These are phyloP conservation scores for Eimeria brunetti DNA, from an alignment of 169 alveolate genomes.

Conservation along the genomic window DNA sequence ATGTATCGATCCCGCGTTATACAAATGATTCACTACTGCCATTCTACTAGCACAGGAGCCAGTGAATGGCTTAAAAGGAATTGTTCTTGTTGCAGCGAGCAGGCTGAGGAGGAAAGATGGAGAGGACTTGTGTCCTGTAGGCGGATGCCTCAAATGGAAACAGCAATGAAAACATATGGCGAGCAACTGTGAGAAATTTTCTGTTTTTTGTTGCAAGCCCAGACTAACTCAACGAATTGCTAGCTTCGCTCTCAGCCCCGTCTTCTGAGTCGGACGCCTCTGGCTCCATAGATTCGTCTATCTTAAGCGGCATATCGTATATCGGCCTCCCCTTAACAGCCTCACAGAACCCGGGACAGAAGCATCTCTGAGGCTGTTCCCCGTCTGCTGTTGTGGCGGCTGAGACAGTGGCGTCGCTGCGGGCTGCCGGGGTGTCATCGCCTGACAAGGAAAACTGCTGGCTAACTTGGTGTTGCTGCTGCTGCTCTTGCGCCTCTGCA, in stretches of 20 bases:
- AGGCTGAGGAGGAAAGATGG: not conserved
- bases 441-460: conserved; percentile 15
- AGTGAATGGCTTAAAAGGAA: not conserved
- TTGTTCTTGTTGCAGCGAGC: not conserved
- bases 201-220: not conserved
- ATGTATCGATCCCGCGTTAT: not conserved
- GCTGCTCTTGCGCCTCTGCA: conserved; percentile 12
- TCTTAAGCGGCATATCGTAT: conserved; percentile 8
- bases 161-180: not conserved
- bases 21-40: not conserved
- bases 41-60: not conserved
- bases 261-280: not conserved
- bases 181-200: too few species aligned
- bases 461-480: not conserved
- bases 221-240: not conserved
- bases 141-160: not conserved
- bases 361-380: conserved; percentile 13
- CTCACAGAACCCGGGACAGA: conserved; percentile 49
- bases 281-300: not conserved
- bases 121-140: not conserved
- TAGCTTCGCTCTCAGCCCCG: conserved; percentile 23
- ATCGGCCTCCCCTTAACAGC: not conserved
- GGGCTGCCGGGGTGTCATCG: conserved; percentile 46
- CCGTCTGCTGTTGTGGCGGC: conserved; percentile 15
- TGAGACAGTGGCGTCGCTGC: conserved; percentile 27